phyloP scores from a whole-genome alignment of 345 rosid species.

The Eucalyptus guilfoylei region DNA sequence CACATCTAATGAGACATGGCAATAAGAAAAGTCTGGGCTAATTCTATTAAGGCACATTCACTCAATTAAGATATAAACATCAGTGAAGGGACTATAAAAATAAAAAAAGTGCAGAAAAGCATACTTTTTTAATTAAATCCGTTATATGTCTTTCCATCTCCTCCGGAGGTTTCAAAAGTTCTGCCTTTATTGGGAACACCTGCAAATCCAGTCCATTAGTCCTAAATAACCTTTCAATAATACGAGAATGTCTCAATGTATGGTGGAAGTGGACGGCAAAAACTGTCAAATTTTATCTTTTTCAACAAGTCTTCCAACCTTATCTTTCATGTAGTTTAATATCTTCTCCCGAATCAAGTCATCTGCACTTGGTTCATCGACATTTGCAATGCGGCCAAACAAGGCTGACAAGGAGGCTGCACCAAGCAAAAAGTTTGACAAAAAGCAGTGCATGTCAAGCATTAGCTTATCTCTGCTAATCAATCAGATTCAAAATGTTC shows the following conservation, averaged over 20 bases:
- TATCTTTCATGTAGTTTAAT: constrained; percentile 74
- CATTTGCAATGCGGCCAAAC: constrained; percentile 69
- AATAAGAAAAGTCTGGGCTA: neutral
- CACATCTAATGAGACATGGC: neutral
- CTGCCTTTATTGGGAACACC: constrained; percentile 87
- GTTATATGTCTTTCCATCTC: constrained; percentile 96
- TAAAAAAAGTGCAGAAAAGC: neutral
- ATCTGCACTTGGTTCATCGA: constrained; percentile 62
- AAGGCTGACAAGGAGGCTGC: constrained; percentile 81
- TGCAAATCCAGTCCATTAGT: constrained; percentile 10
- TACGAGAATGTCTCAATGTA: neutral
- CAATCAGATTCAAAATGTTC: neutral
- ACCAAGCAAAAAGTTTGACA: constrained; percentile 2
- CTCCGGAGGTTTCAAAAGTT: constrained; percentile 89
- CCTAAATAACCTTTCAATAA: too few species aligned
- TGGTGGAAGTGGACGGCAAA: neutral
- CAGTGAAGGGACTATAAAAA: neutral
- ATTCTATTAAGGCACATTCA: neutral
- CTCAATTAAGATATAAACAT: neutral
- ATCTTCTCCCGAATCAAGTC: constrained; percentile 82
- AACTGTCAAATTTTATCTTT: neutral
- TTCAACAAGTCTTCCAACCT: constrained; percentile 25
- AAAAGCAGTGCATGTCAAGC: neutral
- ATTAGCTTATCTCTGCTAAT: neutral
- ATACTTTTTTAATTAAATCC: constrained; percentile 79